Conservation (phyloP, 2,329 filamentous ascomycete genomes). For the Eutypa lata region DNA sequence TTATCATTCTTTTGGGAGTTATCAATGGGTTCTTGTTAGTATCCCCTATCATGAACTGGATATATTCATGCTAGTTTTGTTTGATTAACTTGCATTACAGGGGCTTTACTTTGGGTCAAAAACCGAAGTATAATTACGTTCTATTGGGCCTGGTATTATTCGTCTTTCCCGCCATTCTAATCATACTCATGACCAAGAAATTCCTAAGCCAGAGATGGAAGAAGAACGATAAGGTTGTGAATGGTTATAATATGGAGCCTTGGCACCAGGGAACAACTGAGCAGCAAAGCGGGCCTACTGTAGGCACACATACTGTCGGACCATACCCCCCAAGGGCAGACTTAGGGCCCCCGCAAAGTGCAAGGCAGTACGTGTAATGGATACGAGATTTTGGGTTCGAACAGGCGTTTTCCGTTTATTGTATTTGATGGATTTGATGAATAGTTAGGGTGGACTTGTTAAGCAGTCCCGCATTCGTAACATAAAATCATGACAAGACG, state of each 20-base stretch:
- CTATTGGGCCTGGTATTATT: slow-evolving; percentile 47
- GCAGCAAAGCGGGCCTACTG: not conserved
- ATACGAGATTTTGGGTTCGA: not conserved
- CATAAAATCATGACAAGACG: too few relatives aligned
- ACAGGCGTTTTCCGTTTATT: too few relatives aligned
- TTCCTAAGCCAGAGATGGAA: slow-evolving; percentile 28
- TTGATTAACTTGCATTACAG: slow-evolving; percentile 25
- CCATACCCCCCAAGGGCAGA: not conserved
- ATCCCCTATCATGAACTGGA: not conserved
- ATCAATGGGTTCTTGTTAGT: slow-evolving; percentile 56
- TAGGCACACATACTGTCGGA: not conserved
- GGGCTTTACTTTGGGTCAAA: slow-evolving; percentile 56
- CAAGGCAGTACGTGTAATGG: slow-evolving; percentile 1
- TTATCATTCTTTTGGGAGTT: slow-evolving; percentile 50
- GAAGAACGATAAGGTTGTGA: slow-evolving; percentile 22
- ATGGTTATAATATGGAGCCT: slow-evolving; percentile 26
- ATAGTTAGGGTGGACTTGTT: too few relatives aligned
- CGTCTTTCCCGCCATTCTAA: slow-evolving; percentile 36
- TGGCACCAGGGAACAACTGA: slow-evolving; percentile 9
- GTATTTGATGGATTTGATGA: too few relatives aligned
- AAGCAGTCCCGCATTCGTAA: too few relatives aligned
- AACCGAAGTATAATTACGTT: slow-evolving; percentile 42
- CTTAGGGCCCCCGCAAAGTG: slow-evolving; percentile 2
- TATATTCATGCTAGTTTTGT: too few relatives aligned
- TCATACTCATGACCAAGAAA: slow-evolving; percentile 33